phyloP scores from a whole-genome alignment of 768 basidiomycete genomes.

The Scleroderma bovista region DNA sequence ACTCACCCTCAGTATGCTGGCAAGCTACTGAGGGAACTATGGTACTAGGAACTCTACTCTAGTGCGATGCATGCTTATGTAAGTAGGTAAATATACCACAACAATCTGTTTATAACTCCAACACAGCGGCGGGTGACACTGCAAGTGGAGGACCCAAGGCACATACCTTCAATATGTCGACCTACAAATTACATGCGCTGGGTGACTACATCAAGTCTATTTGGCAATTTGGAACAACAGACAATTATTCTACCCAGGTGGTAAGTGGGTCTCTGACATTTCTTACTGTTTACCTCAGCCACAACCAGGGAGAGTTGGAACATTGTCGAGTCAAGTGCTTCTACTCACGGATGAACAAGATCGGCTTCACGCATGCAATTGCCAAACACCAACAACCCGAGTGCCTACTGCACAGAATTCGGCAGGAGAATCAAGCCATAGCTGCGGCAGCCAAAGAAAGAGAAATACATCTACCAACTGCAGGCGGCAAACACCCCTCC shows the following conservation, averaged over 20 bases:
- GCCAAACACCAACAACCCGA: slow-evolving; percentile 17
- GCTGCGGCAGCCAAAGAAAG: background rate
- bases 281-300: background rate
- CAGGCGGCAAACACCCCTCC: background rate
- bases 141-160: background rate
- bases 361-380: slow-evolving; percentile 24
- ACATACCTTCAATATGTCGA: slow-evolving; percentile 11
- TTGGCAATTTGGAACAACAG: slow-evolving; percentile 26
- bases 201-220: slow-evolving; percentile 29
- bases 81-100: no score
- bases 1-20: no score
- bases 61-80: no score
- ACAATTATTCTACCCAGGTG: slow-evolving; percentile 33
- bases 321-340: slow-evolving; percentile 33
- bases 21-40: no score
- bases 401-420: background rate
- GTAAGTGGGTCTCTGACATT: slow-evolving; percentile 13
- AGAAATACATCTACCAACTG: no score
- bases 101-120: no score
- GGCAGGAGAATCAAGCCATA: background rate
- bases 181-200: slow-evolving; percentile 31
- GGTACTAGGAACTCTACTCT: no score
- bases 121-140: no score
- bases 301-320: slow-evolving; percentile 32
- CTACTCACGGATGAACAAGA: slow-evolving; percentile 35